Conservation (phyloP, 1,284 basidiomycete species). For the Rhodotorula sp. region DNA sequence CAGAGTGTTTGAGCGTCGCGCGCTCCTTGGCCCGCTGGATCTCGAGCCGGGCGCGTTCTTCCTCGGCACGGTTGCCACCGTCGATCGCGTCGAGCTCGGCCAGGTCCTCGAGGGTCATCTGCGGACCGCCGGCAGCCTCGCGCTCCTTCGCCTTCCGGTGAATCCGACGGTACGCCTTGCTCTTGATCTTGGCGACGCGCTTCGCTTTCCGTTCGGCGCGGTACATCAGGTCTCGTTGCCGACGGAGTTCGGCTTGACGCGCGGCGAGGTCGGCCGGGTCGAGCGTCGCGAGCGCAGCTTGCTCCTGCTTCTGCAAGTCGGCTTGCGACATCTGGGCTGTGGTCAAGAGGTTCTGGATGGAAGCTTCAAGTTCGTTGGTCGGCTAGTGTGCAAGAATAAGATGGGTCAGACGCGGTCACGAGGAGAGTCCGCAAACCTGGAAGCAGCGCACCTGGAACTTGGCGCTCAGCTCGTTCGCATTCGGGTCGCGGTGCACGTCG, state of each 20-base stretch:
- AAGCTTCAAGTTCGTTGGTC: slow-evolving; percentile 41
- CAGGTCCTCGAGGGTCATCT: slow-evolving; percentile 54
- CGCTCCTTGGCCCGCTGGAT: slow-evolving; percentile 75
- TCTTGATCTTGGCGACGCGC: slow-evolving; percentile 91
- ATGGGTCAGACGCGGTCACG: no score
- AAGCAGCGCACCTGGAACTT: slow-evolving; percentile 52
- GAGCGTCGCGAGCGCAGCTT: slow-evolving; percentile 35
- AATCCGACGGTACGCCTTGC: slow-evolving; percentile 84
- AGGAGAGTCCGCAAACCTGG: background rate
- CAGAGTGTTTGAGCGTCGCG: slow-evolving; percentile 74
- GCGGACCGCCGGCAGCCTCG: slow-evolving; percentile 53
- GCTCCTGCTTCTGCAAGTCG: slow-evolving; percentile 39
- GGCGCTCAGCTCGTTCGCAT: slow-evolving; percentile 64
- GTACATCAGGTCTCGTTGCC: slow-evolving; percentile 91
- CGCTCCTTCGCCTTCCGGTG: slow-evolving; percentile 62
- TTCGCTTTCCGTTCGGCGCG: slow-evolving; percentile 88
- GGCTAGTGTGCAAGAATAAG: slow-evolving; percentile 13
- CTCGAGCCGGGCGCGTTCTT: slow-evolving; percentile 67
- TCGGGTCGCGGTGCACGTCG: slow-evolving; percentile 36
- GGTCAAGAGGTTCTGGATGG: slow-evolving; percentile 47
- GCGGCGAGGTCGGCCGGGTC: slow-evolving; percentile 69
- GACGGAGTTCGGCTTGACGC: slow-evolving; percentile 74
- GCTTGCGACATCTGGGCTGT: slow-evolving; percentile 46
- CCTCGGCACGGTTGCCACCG: slow-evolving; percentile 59
- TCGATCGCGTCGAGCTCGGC: slow-evolving; percentile 51